Evolutionary conservation across 371 early-diverging fungal genomes (phyloP), one percentile per base, ranked within the genome.

Genomic region (Mortierella sp.): DNA sequence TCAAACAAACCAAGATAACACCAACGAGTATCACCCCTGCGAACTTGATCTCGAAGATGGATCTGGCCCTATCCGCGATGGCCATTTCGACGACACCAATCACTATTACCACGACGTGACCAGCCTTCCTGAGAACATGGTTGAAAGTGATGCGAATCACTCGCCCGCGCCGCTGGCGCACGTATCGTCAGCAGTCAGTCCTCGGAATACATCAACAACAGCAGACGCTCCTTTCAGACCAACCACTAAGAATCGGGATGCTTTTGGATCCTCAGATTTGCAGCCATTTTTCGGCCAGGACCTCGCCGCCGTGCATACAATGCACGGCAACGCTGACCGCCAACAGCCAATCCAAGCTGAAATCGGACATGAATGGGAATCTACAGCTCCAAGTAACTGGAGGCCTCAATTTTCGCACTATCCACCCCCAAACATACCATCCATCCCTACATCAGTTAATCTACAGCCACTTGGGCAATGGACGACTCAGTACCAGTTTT

Each of bases 31-130:
- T 19, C 64, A 22, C 19, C 52, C 60, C 36, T 22, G 33, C 45
- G 58, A 63, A 8, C 58, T 64, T 50, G 65, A 65, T 59, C 71
- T 71, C 36, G 41, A 21, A 47, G 48, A 64, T 58, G 59, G 22
- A 0, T 50, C 41, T 59, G 59, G 59, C 58, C 65, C 59, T 64
- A 70, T 65, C 50, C 64, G 60, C 32, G 38, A 62, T n/a, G 48
- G 28, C 38, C 65, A 43, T 28, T 24, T 64, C 59, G 59, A 60
- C 22, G 52, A 63, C 19, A n/a, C 13, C 63, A 58, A 22, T 33
- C 10, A 41, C 53, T 57, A 13, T 15, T 22, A 50, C 52, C 41
- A 40, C 36, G 11, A 58, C 38, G 15, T 53, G 16, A 50, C 50
- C n/a, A 4, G 15, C 15, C 13, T 6, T 6, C 16, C 38, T 19